These are phyloP conservation scores for Aphanomyces astaci DNA, from an alignment of 352 stramenopile species.

Conservation along the genomic window DNA sequence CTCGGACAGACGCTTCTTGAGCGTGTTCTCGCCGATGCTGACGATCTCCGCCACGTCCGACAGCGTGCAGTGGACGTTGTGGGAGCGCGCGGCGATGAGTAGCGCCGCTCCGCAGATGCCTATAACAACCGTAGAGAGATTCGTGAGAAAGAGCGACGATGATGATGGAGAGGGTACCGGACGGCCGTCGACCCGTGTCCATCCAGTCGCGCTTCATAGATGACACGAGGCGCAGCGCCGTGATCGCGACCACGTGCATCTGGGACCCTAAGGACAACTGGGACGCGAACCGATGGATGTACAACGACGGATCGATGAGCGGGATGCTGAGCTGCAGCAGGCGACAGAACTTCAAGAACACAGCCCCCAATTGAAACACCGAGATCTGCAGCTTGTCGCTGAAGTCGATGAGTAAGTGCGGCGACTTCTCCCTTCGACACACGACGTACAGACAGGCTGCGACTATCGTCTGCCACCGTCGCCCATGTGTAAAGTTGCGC, in stretches of 20 bases:
- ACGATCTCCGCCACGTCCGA: constrained; percentile 88
- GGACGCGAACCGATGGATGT: constrained; percentile 97
- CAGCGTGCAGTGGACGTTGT: constrained; percentile 87
- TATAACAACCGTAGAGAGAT: no score
- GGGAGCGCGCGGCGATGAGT: constrained; percentile 93
- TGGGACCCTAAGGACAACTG: constrained; percentile 96
- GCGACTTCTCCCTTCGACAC: constrained; percentile 95
- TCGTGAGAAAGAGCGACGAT: no score
- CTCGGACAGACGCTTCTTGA: constrained; percentile 94
- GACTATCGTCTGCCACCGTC: constrained; percentile 94
- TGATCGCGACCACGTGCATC: constrained; percentile 90
- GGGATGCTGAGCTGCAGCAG: constrained; percentile 94
- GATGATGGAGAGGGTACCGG: constrained; percentile 37
- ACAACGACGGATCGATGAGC: constrained; percentile 97
- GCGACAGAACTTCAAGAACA: constrained; percentile 89
- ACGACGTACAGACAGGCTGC: constrained; percentile 98
- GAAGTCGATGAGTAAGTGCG: constrained; percentile 99
- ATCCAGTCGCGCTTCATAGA: constrained; percentile 99
- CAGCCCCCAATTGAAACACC: constrained; percentile 78
- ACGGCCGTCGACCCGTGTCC: constrained; percentile 91
- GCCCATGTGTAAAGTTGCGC: constrained; percentile 95
- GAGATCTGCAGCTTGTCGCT: constrained; percentile 96
- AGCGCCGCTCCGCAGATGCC: constrained; percentile 95
- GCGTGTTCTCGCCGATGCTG: constrained; percentile 94
- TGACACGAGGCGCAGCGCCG: constrained; percentile 91